Evolutionary conservation across 768 basidiomycete species (phyloP).

Genomic region (Pleurotus cornucopiae): DNA sequence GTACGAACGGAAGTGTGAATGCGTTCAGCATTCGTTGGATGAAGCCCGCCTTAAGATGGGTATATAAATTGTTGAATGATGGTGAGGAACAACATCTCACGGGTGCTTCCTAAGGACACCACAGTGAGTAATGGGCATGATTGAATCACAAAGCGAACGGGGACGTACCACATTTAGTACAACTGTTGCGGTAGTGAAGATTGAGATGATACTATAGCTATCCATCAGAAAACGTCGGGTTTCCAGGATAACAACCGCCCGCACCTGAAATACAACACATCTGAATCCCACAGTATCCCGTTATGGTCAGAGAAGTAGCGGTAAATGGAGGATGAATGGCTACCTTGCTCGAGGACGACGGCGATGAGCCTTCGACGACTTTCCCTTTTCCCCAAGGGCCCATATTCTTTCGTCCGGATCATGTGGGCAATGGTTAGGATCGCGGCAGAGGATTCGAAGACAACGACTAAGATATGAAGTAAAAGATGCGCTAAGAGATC

Average conservation of each 20-base stretch:
- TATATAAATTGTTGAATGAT: neutral
- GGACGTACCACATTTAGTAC: conserved; percentile 18
- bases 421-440: conserved; percentile 20
- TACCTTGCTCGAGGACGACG: conserved; percentile 24
- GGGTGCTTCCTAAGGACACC: neutral
- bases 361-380: conserved; percentile 16
- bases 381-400: conserved; percentile 12
- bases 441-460: conserved; percentile 22
- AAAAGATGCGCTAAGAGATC: conserved; percentile 16
- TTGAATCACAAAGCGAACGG: conserved; percentile 4
- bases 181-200: conserved; percentile 19
- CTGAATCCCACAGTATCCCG: conserved; percentile 8
- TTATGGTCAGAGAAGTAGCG: too few species aligned
- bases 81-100: neutral
- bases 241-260: neutral
- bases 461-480: conserved; percentile 23
- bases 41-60: conserved; percentile 18
- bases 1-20: conserved; percentile 3
- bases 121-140: neutral
- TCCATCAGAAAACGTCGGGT: neutral
- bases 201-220: conserved; percentile 16
- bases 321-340: neutral
- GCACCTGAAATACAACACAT: conserved; percentile 24
- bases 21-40: conserved; percentile 14
- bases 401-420: conserved; percentile 19